phyloP scores from a whole-genome alignment of 2,329 filamentous ascomycete genomes.

The Venturia pyrina region DNA sequence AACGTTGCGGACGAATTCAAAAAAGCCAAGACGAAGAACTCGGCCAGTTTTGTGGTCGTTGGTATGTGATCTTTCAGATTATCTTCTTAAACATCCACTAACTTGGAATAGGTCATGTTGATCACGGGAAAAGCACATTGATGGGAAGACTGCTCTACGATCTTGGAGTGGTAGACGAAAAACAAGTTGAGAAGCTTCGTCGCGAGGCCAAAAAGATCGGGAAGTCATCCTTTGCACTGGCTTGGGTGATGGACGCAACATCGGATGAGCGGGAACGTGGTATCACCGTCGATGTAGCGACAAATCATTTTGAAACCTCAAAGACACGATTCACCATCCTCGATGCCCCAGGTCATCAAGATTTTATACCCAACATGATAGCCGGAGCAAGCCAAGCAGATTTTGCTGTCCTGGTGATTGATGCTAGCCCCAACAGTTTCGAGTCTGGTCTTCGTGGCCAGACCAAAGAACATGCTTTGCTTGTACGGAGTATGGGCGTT shows the following conservation, averaged over 20 bases:
- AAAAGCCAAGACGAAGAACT: constrained; percentile 65
- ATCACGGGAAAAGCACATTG: constrained; percentile 93
- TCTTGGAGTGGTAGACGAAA: constrained; percentile 75
- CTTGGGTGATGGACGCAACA: constrained; percentile 92
- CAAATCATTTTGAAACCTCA: constrained; percentile 85
- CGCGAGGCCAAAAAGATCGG: constrained; percentile 85
- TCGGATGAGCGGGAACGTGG: constrained; percentile 81
- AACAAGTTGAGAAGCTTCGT: constrained; percentile 78
- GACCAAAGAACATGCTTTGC: constrained; percentile 83
- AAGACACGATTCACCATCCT: constrained; percentile 84
- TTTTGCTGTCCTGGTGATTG: constrained; percentile 88
- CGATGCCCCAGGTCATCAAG: constrained; percentile 86
- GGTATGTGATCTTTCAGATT: constrained; percentile 43
- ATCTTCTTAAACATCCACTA: neutral
- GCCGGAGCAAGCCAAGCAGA: constrained; percentile 92
- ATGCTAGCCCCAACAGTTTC: constrained; percentile 81
- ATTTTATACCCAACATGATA: constrained; percentile 99
- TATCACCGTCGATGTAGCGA: constrained; percentile 94
- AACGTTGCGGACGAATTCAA: constrained; percentile 76
- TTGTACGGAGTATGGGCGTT: constrained; percentile 84
- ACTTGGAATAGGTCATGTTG: constrained; percentile 67
- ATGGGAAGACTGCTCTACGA: constrained; percentile 94
- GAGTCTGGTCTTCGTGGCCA: constrained; percentile 90
- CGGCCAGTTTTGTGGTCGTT: constrained; percentile 85
- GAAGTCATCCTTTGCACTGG: constrained; percentile 90